These are phyloP conservation scores for Pouteria campechiana DNA, from an alignment of 179 eudicot genomes.

Conservation along the genomic window DNA sequence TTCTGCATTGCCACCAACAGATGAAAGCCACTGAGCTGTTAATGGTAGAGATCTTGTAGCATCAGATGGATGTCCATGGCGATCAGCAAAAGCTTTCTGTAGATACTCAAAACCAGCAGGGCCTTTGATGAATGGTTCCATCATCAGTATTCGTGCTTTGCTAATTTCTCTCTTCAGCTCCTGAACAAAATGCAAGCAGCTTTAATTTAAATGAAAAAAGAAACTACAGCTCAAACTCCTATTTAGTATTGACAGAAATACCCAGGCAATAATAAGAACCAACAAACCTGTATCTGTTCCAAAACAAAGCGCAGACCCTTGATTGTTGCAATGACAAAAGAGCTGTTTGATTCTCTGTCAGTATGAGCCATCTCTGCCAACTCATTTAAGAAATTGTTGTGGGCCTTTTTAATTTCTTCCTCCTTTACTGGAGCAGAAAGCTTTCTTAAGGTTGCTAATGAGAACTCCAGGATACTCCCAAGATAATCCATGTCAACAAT, in stretches of 20 bases:
- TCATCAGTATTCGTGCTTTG: conserved; percentile 66
- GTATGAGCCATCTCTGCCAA: conserved; percentile 43
- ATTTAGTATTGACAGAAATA: no score
- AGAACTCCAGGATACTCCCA: conserved; percentile 64
- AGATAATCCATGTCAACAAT: conserved; percentile 62
- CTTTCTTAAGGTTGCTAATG: conserved; percentile 58
- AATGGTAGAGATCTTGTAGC: conserved; percentile 50
- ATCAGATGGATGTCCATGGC: conserved; percentile 55
- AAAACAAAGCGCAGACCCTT: conserved; percentile 83
- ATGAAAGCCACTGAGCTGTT: conserved; percentile 61
- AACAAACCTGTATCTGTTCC: conserved; percentile 63
- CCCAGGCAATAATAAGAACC: not conserved
- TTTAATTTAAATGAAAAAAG: no score
- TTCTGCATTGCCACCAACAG: conserved; percentile 27
- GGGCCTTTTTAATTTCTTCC: conserved; percentile 51
- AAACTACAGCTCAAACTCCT: no score
- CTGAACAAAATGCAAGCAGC: conserved; percentile 35
- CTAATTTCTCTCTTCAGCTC: conserved; percentile 73
- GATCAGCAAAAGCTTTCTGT: conserved; percentile 43
- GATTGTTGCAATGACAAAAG: conserved; percentile 42
- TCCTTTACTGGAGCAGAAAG: conserved; percentile 87
- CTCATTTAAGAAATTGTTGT: conserved; percentile 41
- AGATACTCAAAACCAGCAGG: conserved; percentile 73
- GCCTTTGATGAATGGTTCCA: conserved; percentile 81
- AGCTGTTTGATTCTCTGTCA: conserved; percentile 28